Percentiles rank a stretch among this genome's conserved stretches.
Conservation (phyloP, 306 rosid genomes). For the Mucuna pruriens region DNA sequence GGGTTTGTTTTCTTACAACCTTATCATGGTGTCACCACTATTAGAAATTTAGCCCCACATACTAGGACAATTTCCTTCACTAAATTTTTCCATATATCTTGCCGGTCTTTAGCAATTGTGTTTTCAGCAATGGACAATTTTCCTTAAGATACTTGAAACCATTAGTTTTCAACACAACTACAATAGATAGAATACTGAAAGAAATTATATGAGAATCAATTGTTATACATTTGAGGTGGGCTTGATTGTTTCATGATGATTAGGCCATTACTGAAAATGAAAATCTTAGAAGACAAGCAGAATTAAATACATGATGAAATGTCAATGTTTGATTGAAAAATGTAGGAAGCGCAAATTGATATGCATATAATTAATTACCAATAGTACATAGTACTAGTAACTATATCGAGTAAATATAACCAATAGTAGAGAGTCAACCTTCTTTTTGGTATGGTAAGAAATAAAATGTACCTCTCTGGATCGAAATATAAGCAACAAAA, state of each 20-base stretch:
- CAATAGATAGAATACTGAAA: too few species aligned
- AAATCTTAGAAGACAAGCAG: slow-evolving; percentile 35
- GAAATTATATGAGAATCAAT: slow-evolving; percentile 31
- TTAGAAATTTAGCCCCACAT: slow-evolving; percentile 94
- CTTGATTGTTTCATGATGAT: slow-evolving; percentile 29
- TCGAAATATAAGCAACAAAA: too few species aligned
- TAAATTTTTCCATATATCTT: too few species aligned
- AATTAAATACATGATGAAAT: slow-evolving; percentile 29
- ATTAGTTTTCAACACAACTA: too few species aligned
- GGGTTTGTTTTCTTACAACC: slow-evolving; percentile 76
- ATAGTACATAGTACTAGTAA: background rate
- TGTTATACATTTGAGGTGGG: background rate
- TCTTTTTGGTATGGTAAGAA: too few species aligned
- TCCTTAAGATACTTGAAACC: slow-evolving; percentile 92
- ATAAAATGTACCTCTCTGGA: too few species aligned
- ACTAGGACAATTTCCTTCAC: slow-evolving; percentile 79
- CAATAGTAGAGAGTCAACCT: background rate
- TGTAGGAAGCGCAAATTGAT: slow-evolving; percentile 13
- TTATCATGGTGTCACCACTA: slow-evolving; percentile 80
- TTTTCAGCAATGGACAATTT: slow-evolving; percentile 79
- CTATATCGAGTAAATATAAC: background rate
- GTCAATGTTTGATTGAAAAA: slow-evolving; percentile 26
- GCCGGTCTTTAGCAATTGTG: slow-evolving; percentile 88
- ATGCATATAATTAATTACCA: background rate
- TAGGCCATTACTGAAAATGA: slow-evolving; percentile 32